Base-by-base conservation (phyloP, 1,284 basidiomycete genomes). In the Calocybe gambosa region DNA sequence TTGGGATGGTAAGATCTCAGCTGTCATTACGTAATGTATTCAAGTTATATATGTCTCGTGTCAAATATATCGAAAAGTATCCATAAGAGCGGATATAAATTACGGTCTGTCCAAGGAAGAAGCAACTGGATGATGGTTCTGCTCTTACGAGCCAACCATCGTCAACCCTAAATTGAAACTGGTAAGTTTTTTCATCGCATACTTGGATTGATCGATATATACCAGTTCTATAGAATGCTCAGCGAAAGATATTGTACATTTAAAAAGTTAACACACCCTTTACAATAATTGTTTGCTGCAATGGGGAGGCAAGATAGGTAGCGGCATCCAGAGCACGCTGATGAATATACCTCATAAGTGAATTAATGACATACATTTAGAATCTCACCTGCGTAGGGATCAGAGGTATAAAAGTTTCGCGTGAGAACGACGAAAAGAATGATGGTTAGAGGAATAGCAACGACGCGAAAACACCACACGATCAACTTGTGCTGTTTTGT, bases 231-330 rank as follows among this genome's bases (percentile, higher is more conserved):
- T 55, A 53, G 45, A 38, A 47, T 52, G 4, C 13, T 34, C 3
- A 34, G 31, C 15, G 13, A 34, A 34, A 3, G 13, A 34, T 16
- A 34, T n/a, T 7, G 8, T 10, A 16, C 7, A 15, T n/a, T 4
- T 34, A 8, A 16, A 5, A 34, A 15, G n/a, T 15, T 3, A 34
- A 34, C 72, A 43, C 52, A 77, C 77, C 89, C 91, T 69, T 84
- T 69, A 58, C 90, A 93, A 51, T 84, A 70, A 55, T 89, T 80
- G 58, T 94, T 94, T 1, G 78, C 67, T 31, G 70, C 66, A 3
- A 83, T 85, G 1, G 93, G 92, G 61, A 92, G 82, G 57, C 93
- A 95, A 1, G 87, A 91, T 2, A 95, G 65, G 64, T 91, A 95
- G 43, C 91, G 78, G 61, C 95, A 98, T 66, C 93, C 90, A 40